Base-by-base conservation (phyloP, 2,329 filamentous ascomycete genomes). In the Triangularia setosa region DNA sequence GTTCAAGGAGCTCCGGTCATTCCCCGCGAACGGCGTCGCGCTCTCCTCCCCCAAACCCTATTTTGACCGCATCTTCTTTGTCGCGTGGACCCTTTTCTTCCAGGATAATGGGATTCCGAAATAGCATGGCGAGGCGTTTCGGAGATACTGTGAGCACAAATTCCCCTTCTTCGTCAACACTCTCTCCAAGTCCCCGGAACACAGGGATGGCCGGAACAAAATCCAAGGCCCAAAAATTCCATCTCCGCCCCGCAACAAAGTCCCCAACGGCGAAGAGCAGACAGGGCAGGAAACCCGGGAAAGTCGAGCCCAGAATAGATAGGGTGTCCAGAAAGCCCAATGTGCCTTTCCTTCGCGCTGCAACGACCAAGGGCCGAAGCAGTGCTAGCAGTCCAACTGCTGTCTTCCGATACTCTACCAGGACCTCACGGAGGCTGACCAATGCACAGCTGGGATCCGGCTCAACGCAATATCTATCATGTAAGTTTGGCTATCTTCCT, bases 381-480 rank as follows among this genome's bases (percentile, higher is more conserved):
- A 48, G 40, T 48, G 40, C 40, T 5, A 21, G 40, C 40, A 48
- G 40, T 21, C 40, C 40, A 18, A 21, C 40, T 21, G n/a, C 18
- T 48, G n/a, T 48, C 40, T 48, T 9, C n/a, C 40, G 40, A 55
- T 55, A 28, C n/a, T 55, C 30, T 58, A 58, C 52, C 60, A 58
- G 27, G 55, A 58, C 24, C 24, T 28, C 55, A 28, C 24, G 11
- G 27, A 33, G 27, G 48, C 66, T 67, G 33, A 67, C 59, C 24
- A 40, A 16, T 40, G 12, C 24, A 48, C 52, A 68, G 64, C 63
- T 65, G 48, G 64, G 67, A 14, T 62, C 77, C 2, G 75, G 79
- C 0, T 75, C 75, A 53, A 72, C 77, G 52, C 74, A 79, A 8
- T 80, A 81, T 68, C 75, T 82, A 1, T 81, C 79, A 9, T 81